phyloP scores from a whole-genome alignment of 2,329 filamentous ascomycete species.

The Phialocephala sp. region DNA sequence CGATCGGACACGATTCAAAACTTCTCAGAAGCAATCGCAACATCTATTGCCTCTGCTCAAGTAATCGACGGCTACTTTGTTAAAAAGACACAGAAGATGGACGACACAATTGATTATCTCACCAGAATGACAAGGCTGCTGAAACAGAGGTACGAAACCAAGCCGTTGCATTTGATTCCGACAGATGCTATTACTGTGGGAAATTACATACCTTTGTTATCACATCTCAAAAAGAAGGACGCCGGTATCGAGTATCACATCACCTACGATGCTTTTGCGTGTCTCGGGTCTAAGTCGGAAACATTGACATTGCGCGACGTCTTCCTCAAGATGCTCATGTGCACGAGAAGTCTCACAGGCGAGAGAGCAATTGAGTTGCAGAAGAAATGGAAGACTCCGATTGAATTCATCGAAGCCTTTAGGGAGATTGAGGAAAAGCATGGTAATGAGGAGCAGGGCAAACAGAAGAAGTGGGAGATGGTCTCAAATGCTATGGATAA shows the following conservation, averaged over 20 bases:
- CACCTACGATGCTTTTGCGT: constrained; percentile 74
- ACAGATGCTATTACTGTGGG: constrained; percentile 64
- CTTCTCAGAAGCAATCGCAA: constrained; percentile 71
- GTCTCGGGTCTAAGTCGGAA: constrained; percentile 76
- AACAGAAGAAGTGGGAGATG: constrained; percentile 64
- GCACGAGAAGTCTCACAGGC: constrained; percentile 73
- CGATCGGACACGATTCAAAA: constrained; percentile 57
- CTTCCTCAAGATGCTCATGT: constrained; percentile 87
- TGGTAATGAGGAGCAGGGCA: constrained; percentile 46
- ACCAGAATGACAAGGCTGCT: constrained; percentile 73
- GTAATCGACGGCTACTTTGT: constrained; percentile 81
- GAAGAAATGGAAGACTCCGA: constrained; percentile 76
- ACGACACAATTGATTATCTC: constrained; percentile 79
- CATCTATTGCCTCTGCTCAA: constrained; percentile 77
- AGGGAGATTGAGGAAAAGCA: constrained; percentile 55
- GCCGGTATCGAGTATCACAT: constrained; percentile 62
- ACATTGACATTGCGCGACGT: constrained; percentile 75
- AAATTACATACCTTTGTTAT: constrained; percentile 69
- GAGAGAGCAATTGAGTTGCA: constrained; percentile 84
- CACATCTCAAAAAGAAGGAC: constrained; percentile 60
- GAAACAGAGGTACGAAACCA: constrained; percentile 66
- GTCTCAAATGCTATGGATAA: constrained; percentile 61
- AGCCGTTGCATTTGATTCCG: constrained; percentile 67
- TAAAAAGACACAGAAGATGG: constrained; percentile 75
- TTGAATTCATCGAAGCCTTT: constrained; percentile 73